phyloP scores from a whole-genome alignment of 108 stramenopile species.

The Skeletonema tropicum region DNA sequence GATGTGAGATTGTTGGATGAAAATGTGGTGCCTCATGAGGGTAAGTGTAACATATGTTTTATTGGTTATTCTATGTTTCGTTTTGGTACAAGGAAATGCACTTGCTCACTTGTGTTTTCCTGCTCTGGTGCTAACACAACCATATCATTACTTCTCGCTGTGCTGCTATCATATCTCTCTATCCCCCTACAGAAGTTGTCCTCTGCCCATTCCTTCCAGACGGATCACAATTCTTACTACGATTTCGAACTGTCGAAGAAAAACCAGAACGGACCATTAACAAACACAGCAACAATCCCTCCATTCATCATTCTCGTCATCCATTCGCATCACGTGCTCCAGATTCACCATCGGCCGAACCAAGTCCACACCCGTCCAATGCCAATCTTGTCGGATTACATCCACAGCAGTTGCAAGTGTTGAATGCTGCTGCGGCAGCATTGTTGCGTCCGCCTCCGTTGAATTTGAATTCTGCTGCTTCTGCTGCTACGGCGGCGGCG shows the following conservation, averaged over 20 bases:
- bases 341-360: slow-evolving; percentile 82
- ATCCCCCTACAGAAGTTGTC: slow-evolving; percentile 66
- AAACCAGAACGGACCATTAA: slow-evolving; percentile 26
- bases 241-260: slow-evolving; percentile 53
- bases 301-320: slow-evolving; percentile 9
- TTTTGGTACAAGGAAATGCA: too few species aligned
- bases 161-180: background rate
- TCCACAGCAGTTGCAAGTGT: slow-evolving; percentile 23
- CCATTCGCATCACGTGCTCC: slow-evolving; percentile 57
- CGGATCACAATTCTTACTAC: slow-evolving; percentile 71
- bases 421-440: slow-evolving; percentile 43
- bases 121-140: slow-evolving; percentile 2
- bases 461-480: background rate
- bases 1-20: slow-evolving; percentile 80
- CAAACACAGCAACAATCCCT: background rate
- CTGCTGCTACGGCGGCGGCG: background rate
- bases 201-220: slow-evolving; percentile 80
- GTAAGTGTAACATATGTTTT: slow-evolving; percentile 33
- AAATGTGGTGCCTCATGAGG: slow-evolving; percentile 65
- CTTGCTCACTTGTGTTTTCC: background rate
- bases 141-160: slow-evolving; percentile 2
- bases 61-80: too few species aligned
- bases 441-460: slow-evolving; percentile 13
- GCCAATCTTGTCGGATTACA: slow-evolving; percentile 33
- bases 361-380: slow-evolving; percentile 57